Evolutionary conservation across 2,329 filamentous ascomycete species (phyloP), one percentile per base, ranked within the genome.

Genomic region (Bipolaris zeicola): DNA sequence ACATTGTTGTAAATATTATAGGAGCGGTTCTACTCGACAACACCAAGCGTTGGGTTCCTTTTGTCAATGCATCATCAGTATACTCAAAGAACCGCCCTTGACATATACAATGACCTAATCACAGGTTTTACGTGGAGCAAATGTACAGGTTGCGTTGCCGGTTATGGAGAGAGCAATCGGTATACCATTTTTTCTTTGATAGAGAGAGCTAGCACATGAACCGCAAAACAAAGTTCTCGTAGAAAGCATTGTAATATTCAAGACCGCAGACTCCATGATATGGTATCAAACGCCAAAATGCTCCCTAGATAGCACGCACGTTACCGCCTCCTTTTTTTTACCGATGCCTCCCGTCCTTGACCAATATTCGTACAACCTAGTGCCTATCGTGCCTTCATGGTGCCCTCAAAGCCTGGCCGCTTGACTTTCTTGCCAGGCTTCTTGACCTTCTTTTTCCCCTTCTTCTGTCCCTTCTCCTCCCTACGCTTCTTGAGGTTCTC

Each of bases 401-500:
- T 89, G 4, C 88, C 88, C 72, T 86, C 84, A 68, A 86, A 86
- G 1, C 84, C 84, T 2, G 84, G 81, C 64, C 83, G 77, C 52
- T 77, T 80, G 62, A 81, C 81, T 85, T 80, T 75, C 57, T 76
- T 76, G 8, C 81, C 83, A 68, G 85, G 87, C 68, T 79, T 80
- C 70, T 64, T 80, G 55, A 60, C 79, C 77, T 85, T 85, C 79
- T 81, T 75, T 58, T 73, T 75, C 36, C 69, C 67, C 82, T 96
- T 96, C 77, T 87, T 96, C 77, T 87, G 87, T 72, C 94, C 91
- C 73, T 88, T 89, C 66, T 90, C 88, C 50, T 91, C 89, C 73
- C 90, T 89, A 46, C 89, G 82, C 77, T 90, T 89, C 63, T 86
- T 84, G 46, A 98, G 61, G 61, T 82, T 82, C 42, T 76, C 74